Evolutionary conservation across 208 protist genomes (phyloP), one percentile per base, ranked within the genome.

Genomic region (Zelonia costaricensis): DNA sequence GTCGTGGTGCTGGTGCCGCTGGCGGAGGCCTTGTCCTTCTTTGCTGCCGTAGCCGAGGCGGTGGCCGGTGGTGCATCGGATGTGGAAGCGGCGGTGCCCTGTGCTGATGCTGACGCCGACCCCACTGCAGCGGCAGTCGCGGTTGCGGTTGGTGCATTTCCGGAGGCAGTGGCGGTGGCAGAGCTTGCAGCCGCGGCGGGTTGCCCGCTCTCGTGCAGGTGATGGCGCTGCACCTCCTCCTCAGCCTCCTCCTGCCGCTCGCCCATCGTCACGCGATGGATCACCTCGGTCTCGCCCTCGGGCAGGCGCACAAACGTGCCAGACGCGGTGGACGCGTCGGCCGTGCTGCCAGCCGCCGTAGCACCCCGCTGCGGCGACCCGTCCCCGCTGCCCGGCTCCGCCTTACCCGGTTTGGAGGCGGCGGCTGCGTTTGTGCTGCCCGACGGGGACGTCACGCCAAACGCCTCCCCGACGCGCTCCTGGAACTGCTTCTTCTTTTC

Each of bases 271-370:
- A 55, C 43, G 30, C 43, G 58, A 20, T 54, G 65, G 54, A 60
- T 59, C 25, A 54, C 42, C 48, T 61, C 66, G 15, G 43, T 18
- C 46, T 72, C 57, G 18, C 23, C 22, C 3, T 22, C 36, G 36
- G 66, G 60, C 49, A 65, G 31, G 15, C 13, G 49, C 10, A 45
- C 48, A 54, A 72, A 46, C 12, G 56, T 72, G 42, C 57, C 57
- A 47, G 16, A 3, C 7, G 36, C n/a, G n/a, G n/a, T n/a, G n/a
- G n/a, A n/a, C n/a, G n/a, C 40, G 6, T 42, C 48, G n/a, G 12
- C 28, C 48, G 10, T 54, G 28, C 9, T 22, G 25, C 46, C 13
- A n/a, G 48, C 48, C 25, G 48, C 48, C 48, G n/a, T 20, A n/a
- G 16, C 20, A 4, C 12, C 18, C 13, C 49, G 36, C n/a, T 55